Evolutionary conservation across 305 asterid genomes (phyloP), one percentile per base, ranked within the genome.

Genomic region (Fraxinus platypoda): DNA sequence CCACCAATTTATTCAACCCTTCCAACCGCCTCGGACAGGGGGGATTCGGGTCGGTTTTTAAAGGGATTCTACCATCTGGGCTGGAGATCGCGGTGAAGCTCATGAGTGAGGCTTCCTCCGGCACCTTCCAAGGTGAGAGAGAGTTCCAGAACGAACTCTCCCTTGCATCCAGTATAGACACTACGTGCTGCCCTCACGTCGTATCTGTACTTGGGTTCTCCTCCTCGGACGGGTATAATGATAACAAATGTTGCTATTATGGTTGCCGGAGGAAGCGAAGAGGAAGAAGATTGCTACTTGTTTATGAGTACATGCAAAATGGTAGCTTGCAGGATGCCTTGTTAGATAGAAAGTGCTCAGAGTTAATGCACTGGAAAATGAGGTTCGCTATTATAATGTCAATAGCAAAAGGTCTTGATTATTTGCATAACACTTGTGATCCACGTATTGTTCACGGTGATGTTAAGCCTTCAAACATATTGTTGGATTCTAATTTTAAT

Each of bases 1-100:
- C 95, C 75, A 92, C 98, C 0, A 83, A 79, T 54, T 90, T 94
- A 0, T 95, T 95, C 86, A 78, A 94, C 35, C 87, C 87, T 19
- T 78, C 86, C 6, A 94, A 94, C 84, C 94, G 95, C 38, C 88
- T 94, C 23, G 98, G 98, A 1, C 98, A 91, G 82, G 98, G 98
- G 2, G 98, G 98, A 33, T 95, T 94, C 81, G 98, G 97, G 17
- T 94, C 98, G n/a, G 98, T 95, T 73, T 94, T 81, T 84, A 91
- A 88, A 81, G 98, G 98, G 2, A 62, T 87, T 2, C 94, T 95
- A 11, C 91, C 94, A 4, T 91, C 97, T 3, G 98, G 98, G 0
- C 91, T 81, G 80, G 94, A 86, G 76, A 86, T 95, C 81, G 98
- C 98, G 0, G 98, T 94, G 81, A 95, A 95, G 90, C 86, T 92